Base-by-base conservation (phyloP, 1,139 yeast species). In the Pneumocystis carinii region DNA sequence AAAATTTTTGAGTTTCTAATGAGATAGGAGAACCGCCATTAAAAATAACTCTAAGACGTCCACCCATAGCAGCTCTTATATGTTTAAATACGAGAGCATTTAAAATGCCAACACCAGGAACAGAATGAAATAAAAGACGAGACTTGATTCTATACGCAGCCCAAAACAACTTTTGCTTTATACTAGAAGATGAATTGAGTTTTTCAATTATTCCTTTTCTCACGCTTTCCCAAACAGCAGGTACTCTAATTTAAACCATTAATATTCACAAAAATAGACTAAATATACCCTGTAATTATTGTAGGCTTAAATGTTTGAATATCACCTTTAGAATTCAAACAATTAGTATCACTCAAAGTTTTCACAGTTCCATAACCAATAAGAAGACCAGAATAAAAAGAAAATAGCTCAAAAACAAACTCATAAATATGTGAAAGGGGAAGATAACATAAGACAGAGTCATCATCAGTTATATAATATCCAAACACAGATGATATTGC, bases 341-440 rank as follows among this genome's bases (percentile, higher is more conserved):
- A 83, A 4, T 95, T 87, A 1, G 80, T 78, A 68, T 87, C 95
- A 35, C 95, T 84, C 68, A 94, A 79, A 38, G 98, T 92, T 77
- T 90, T 90, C 68, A 92, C 97, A 70, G 81, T 85, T 64, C 95
- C 98, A 75, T 92, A 92, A 68, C 98, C 98, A 62, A 88, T 75
- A 65, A 83, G 75, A 64, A 87, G 86, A 72, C 97, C 97, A 97
- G 97, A 90, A 80, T 84, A 86, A 71, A 94, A 81, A 37, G 82
- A 72, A 42, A 82, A 76, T 71, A 90, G 78, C 77, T 92, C 99
- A 70, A 92, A 90, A 8, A 83, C 89, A 75, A 90, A 80, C 77
- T 92, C 99, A 69, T 92, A 87, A 71, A 92, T 92, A 72, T 92
- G 99, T 5, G 98, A 98, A 73, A 92, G 81, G 3, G 99, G 99